These are phyloP conservation scores for Penicillium daleae DNA, from an alignment of 495 filamentous ascomycete species.

Conservation along the genomic window DNA sequence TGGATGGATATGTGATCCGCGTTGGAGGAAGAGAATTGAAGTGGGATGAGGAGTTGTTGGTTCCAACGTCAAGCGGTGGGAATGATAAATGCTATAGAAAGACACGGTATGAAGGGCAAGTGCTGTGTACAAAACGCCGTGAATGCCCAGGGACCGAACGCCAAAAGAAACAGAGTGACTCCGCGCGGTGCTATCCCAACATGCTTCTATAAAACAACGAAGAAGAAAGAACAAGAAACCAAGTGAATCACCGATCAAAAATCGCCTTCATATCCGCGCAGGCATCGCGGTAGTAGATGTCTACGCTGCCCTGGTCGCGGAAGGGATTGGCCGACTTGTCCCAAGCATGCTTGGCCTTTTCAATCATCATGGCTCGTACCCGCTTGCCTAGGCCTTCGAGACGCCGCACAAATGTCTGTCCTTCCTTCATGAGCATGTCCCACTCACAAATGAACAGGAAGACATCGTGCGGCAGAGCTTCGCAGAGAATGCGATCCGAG, in stretches of 20 bases:
- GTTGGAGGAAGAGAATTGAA: background rate
- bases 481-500: constrained; percentile 50
- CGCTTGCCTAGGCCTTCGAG: constrained; percentile 67
- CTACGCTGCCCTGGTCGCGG: constrained; percentile 51
- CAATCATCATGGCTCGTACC: constrained; percentile 70
- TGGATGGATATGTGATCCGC: background rate
- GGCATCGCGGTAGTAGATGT: constrained; percentile 47
- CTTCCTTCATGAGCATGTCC: constrained; percentile 87
- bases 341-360: constrained; percentile 79
- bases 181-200: constrained; percentile 4
- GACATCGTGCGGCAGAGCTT: constrained; percentile 64
- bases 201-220: constrained; percentile 9
- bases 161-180: constrained; percentile 2
- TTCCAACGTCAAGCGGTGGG: background rate
- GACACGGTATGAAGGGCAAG: background rate
- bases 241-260: constrained; percentile 36
- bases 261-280: constrained; percentile 51
- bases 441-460: constrained; percentile 83
- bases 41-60: background rate
- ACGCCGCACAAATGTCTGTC: constrained; percentile 65
- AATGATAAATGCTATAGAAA: background rate
- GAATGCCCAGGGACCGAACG: constrained; percentile 7
- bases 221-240: background rate
- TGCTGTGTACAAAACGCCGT: constrained; percentile 9
- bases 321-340: constrained; percentile 84